Conservation (phyloP, 495 filamentous ascomycete genomes). For the Thermothielavioides terrestris region DNA sequence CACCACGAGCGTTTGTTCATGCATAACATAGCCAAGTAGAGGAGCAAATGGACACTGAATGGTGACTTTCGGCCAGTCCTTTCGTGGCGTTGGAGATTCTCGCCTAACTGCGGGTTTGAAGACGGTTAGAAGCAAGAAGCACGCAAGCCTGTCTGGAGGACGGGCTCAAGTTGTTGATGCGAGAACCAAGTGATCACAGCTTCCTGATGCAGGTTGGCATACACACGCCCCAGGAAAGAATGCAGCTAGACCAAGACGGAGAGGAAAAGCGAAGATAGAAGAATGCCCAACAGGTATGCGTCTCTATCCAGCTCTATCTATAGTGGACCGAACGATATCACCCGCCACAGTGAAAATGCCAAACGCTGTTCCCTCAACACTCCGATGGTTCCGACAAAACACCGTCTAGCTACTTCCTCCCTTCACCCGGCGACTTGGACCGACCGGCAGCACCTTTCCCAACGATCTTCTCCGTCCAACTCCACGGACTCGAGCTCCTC, state of each 20-base stretch:
- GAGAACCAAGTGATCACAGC: too few species aligned
- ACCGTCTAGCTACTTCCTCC: background rate
- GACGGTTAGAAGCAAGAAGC: too few species aligned
- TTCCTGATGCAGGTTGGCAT: too few species aligned
- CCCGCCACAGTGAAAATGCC: background rate
- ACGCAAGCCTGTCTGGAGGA: too few species aligned
- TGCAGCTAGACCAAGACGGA: background rate
- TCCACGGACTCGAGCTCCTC: constrained; percentile 32
- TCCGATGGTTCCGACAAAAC: background rate
- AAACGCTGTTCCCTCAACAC: background rate
- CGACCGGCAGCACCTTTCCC: constrained; percentile 29
- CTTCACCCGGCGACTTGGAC: constrained; percentile 3
- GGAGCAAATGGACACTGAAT: too few species aligned
- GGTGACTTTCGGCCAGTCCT: too few species aligned
- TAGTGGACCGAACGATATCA: background rate
- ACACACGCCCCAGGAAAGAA: background rate
- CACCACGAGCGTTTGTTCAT: too few species aligned
- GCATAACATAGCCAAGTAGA: too few species aligned
- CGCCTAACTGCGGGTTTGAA: too few species aligned
- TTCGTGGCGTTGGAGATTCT: too few species aligned
- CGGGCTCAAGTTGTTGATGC: too few species aligned
- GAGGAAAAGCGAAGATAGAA: background rate
- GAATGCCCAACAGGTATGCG: too few species aligned
- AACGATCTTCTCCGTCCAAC: constrained; percentile 51
- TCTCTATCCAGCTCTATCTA: background rate